Evolutionary conservation across 108 stramenopile genomes (phyloP).

Genomic region (Nitzschia sp.): DNA sequence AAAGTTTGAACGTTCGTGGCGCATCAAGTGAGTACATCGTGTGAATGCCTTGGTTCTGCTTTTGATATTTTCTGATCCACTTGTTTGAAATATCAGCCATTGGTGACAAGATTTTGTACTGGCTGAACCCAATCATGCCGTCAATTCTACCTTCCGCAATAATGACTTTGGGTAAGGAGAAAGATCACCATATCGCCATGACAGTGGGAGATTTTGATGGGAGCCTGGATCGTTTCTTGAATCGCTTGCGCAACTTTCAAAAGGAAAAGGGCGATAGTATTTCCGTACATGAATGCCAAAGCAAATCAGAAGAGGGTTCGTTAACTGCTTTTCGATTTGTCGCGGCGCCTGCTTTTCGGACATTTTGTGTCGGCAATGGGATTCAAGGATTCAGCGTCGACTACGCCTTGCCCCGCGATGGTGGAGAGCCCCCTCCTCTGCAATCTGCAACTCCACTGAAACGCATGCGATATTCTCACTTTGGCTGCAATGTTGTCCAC

Average conservation of each 20-base stretch:
- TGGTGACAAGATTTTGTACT: conserved; percentile 61
- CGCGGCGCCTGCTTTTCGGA: conserved; percentile 81
- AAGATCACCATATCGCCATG: conserved; percentile 74
- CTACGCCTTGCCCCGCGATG: conserved; percentile 79
- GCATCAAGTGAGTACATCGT: conserved; percentile 30
- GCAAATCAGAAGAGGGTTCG: conserved; percentile 36
- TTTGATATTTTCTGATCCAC: not conserved
- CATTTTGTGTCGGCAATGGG: conserved; percentile 75
- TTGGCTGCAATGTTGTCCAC: conserved; percentile 89
- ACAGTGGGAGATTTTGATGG: conserved; percentile 82
- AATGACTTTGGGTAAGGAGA: conserved; percentile 46
- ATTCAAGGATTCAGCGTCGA: conserved; percentile 82
- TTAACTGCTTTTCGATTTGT: conserved; percentile 83
- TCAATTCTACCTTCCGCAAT: conserved; percentile 55
- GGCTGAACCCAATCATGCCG: conserved; percentile 62
- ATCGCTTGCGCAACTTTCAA: conserved; percentile 61
- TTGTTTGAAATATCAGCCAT: conserved; percentile 2
- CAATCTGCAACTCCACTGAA: conserved; percentile 51
- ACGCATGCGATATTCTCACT: conserved; percentile 87
- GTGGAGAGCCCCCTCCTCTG: conserved; percentile 52
- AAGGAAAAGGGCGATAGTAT: conserved; percentile 54
- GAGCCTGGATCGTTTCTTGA: conserved; percentile 62
- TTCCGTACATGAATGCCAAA: conserved; percentile 48
- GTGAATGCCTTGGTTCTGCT: too few species aligned
- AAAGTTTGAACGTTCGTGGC: conserved; percentile 59